Evolutionary conservation across 2,329 filamentous ascomycete species (phyloP), one percentile per base, ranked within the genome.

Genomic region (Botryotinia narcissicola): DNA sequence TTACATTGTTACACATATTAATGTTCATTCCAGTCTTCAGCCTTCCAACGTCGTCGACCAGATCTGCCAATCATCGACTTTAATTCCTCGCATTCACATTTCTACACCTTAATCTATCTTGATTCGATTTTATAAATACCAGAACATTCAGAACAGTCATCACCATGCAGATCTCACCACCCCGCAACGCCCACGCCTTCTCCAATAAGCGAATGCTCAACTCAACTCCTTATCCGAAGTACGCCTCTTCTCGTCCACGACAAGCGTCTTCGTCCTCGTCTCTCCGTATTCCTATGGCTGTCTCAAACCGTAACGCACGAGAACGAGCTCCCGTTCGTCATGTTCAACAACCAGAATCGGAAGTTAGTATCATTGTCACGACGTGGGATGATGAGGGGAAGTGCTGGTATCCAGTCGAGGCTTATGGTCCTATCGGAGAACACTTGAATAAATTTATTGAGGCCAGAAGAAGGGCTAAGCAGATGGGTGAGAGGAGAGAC

Each of bases 321-420:
- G 42, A 73, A 73, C 70, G 70, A 29, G 70, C 63, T 22, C 60
- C 70, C 8, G 14, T 68, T 37, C 70, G 70, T 29, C 61, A 72
- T 32, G 57, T 69, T n/a, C 63, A 73, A 61, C 71, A 59, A 42
- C 71, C n/a, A 60, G 71, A 73, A 59, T 48, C 71, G 48, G 72
- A 73, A 70, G 72, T 73, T n/a, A 73, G 72, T 67, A 73, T 73
- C 35, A 73, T 73, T 73, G 72, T 73, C 37, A 73, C 72, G 44
- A 73, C 66, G 35, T 73, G 72, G 72, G 72, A 73, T 63, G 72
- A 73, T 64, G 72, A 73, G 35, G 64, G 66, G 22, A 73, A 73
- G 37, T 73, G 72, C 44, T 73, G 72, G 72, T 73, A 73, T 70
- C 72, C 72, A 20, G 72, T 73, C 12, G 72, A 73, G 57, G 72